Evolutionary conservation across 805 yeast genomes (phyloP), one percentile per base, ranked within the genome.

Genomic region (Metschnikowia gelsemii): DNA sequence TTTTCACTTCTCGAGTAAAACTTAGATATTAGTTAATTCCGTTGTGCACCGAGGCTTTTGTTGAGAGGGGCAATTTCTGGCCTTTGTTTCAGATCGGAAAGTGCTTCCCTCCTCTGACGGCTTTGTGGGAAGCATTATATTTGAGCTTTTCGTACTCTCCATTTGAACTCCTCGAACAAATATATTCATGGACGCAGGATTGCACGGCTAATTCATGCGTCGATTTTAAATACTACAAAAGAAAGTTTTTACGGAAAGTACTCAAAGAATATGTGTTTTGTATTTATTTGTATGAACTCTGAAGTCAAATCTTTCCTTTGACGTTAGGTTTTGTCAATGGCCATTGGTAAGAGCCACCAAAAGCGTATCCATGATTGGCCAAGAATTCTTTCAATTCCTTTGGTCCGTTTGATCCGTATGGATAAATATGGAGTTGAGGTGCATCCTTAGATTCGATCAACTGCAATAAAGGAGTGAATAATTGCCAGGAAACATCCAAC

Each of bases 351-450:
- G 76, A 68, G 34, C 78, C 80, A 40, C 78, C 75, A 51, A 83
- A 79, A n/a, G 69, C 73, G 61, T 87, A 90, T 39, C 93, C 91
- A 59, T 89, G 86, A 23, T 73, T 68, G 35, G 64, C 62, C 66
- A 91, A 66, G 61, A 79, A 91, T 32, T 70, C 68, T 44, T 70
- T 72, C 58, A 89, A 74, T 18, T 68, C 71, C 41, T 66, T 65
- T 37, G 99, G 98, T 32, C 96, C 96, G 63, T 95, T 84, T 17
- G 95, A 79, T 22, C 98, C 98, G 63, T 93, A 91, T 12, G 91
- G 77, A 62, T 91, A 91, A 33, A 72, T 60, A 47, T 69, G 76
- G 37, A 93, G 90, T 14, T 63, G 55, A 44, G 93, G 91, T 38
- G 79, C 84, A 40, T 80, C 66, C 35, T 78, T 73, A 34, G 82